Evolutionary conservation across 192 early-diverging fungal species (phyloP).

Genomic region (Coemansia furcata): DNA sequence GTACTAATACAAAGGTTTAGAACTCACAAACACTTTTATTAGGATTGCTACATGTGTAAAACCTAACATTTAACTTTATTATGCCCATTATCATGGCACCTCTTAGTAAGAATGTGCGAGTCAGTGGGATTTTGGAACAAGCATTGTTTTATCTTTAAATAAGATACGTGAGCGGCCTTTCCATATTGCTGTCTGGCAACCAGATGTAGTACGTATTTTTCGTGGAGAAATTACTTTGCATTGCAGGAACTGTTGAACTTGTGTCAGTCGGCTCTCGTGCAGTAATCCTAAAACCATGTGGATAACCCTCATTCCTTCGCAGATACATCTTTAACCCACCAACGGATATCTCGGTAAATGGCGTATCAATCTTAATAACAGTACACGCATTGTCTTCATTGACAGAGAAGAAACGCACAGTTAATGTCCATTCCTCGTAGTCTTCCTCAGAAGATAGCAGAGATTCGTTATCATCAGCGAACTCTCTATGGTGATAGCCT

Average conservation of each 20-base stretch:
- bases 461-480: neutral
- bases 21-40: too few relatives aligned
- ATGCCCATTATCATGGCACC: too few relatives aligned
- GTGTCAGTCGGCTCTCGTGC: neutral
- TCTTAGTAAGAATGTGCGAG: too few relatives aligned
- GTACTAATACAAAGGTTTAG: neutral
- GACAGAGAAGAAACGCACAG: too few relatives aligned
- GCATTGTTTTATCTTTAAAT: too few relatives aligned
- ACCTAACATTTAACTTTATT: too few relatives aligned
- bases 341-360: too few relatives aligned
- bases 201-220: neutral
- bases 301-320: neutral
- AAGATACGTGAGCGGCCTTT: too few relatives aligned
- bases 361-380: too few relatives aligned
- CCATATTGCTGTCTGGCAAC: neutral
- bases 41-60: too few relatives aligned
- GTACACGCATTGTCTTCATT: too few relatives aligned
- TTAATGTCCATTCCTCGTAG: neutral
- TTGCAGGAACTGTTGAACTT: neutral
- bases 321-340: neutral
- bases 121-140: too few relatives aligned
- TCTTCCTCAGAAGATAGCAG: neutral
- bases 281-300: neutral
- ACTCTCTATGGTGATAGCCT: neutral
- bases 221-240: neutral